phyloP scores from a whole-genome alignment of 2,329 filamentous ascomycete genomes.

The Exophiala oligosperma region DNA sequence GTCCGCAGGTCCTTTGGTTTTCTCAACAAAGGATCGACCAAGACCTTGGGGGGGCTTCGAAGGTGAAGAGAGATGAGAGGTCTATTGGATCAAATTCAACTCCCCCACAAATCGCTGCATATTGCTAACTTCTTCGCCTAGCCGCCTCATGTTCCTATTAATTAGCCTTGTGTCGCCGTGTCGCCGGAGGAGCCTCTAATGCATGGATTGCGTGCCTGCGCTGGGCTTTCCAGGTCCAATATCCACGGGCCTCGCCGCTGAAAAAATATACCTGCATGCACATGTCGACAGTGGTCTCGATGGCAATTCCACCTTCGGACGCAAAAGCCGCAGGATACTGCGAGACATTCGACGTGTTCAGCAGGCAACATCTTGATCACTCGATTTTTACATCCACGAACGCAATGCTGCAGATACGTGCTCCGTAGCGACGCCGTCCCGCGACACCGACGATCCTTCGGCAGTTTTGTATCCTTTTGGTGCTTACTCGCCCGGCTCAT shows the following conservation, averaged over 20 bases:
- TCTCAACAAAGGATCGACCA: neutral
- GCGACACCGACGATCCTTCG: constrained; percentile 18
- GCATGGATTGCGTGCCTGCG: neutral
- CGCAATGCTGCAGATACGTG: neutral
- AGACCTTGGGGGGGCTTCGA: too few relatives aligned
- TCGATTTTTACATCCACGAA: neutral
- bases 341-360: neutral
- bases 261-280: neutral
- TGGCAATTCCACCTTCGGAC: neutral
- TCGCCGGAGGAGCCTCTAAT: neutral
- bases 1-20: constrained; percentile 5
- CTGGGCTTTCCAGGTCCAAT: neutral
- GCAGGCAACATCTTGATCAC: neutral
- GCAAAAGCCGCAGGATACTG: neutral
- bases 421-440: neutral
- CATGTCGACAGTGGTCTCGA: neutral
- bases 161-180: neutral
- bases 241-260: neutral
- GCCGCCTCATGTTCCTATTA: neutral
- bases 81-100: neutral
- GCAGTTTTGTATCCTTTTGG: constrained; percentile 3
- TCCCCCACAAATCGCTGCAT: neutral
- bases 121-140: neutral
- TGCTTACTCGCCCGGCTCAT: constrained; percentile 8
- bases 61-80: neutral